These are phyloP conservation scores for Hibiscus tridactylites DNA, from an alignment of 345 rosid species.

Conservation along the genomic window DNA sequence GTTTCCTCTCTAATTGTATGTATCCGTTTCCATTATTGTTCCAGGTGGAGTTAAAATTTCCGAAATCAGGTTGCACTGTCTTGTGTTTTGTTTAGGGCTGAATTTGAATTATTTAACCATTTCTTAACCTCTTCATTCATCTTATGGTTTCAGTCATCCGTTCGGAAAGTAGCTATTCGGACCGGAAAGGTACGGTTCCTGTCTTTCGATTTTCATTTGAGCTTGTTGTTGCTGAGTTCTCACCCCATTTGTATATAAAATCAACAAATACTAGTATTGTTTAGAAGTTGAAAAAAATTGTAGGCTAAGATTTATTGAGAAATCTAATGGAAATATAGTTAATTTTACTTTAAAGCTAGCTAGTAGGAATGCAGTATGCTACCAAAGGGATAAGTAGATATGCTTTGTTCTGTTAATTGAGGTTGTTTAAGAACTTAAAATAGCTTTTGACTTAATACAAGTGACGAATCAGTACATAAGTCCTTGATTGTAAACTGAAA, in stretches of 20 bases:
- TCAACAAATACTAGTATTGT: background rate
- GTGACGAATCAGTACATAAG: background rate
- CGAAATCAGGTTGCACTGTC: background rate
- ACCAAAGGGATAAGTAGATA: background rate
- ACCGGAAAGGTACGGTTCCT: conserved; percentile 63
- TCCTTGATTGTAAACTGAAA: background rate
- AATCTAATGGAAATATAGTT: background rate
- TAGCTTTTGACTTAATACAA: background rate
- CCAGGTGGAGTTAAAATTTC: background rate
- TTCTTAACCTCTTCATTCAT: background rate
- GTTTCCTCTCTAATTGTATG: background rate
- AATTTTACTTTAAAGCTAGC: background rate
- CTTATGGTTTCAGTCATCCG: conserved; percentile 57
- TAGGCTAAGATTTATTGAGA: background rate
- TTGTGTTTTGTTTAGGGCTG: background rate
- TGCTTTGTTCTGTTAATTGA: background rate
- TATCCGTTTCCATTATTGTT: background rate
- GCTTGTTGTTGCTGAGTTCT: background rate
- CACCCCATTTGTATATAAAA: background rate
- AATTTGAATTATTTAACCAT: conserved; percentile 6
- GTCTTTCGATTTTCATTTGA: background rate
- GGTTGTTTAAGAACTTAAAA: background rate
- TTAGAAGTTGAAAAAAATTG: background rate
- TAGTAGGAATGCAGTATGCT: background rate
- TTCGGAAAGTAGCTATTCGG: conserved; percentile 61